These are phyloP conservation scores for Termitomyces heimii DNA, from an alignment of 768 basidiomycete genomes.

Conservation along the genomic window DNA sequence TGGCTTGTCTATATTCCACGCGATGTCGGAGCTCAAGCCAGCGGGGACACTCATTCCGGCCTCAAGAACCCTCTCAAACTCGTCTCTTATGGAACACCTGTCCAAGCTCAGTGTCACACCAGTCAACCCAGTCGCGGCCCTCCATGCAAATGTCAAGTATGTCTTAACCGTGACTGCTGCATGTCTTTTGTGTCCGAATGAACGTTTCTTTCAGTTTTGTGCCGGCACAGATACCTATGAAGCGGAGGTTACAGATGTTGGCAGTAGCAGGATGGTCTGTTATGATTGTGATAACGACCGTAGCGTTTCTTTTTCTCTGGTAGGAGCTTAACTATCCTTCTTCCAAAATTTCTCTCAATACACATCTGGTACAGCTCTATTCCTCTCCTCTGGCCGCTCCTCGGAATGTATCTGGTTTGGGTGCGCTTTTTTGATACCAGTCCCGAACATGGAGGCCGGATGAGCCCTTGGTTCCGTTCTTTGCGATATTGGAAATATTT, in stretches of 20 bases:
- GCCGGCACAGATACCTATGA: constrained; percentile 79
- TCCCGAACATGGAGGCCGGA: constrained; percentile 66
- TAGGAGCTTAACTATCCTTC: constrained; percentile 31
- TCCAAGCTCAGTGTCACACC: constrained; percentile 57
- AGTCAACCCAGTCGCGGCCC: constrained; percentile 54
- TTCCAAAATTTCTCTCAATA: neutral
- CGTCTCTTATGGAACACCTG: constrained; percentile 55
- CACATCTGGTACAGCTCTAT: constrained; percentile 54
- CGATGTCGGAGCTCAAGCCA: constrained; percentile 8
- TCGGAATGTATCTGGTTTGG: constrained; percentile 79
- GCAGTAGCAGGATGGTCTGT: constrained; percentile 86
- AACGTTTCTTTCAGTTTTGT: constrained; percentile 53
- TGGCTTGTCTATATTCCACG: constrained; percentile 3
- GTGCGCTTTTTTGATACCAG: constrained; percentile 66
- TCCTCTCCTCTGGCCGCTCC: constrained; percentile 82
- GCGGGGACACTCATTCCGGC: constrained; percentile 26
- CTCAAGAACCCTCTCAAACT: constrained; percentile 51
- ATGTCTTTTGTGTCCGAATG: neutral
- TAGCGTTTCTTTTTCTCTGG: constrained; percentile 78
- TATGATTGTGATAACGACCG: constrained; percentile 61
- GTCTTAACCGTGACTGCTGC: constrained; percentile 18
- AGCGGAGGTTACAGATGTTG: constrained; percentile 83
- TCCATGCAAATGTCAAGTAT: constrained; percentile 73
- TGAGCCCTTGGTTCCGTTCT: constrained; percentile 70
- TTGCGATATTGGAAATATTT: constrained; percentile 81